Percentiles rank a stretch among this genome's conserved stretches.
These are phyloP conservation scores for Acmispon strigosus DNA, from an alignment of 306 rosid species.

Conservation along the genomic window DNA sequence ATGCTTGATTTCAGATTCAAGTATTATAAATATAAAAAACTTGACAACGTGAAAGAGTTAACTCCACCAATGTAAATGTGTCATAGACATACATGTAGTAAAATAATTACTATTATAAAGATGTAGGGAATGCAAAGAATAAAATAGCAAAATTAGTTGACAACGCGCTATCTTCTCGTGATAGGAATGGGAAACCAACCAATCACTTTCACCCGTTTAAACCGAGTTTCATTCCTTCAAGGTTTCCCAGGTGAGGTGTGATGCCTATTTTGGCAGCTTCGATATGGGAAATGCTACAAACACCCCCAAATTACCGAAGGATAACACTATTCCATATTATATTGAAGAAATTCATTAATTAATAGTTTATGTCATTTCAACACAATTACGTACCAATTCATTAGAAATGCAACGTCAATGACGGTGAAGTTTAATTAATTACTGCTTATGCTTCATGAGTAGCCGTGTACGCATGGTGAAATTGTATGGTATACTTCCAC, in stretches of 20 bases:
- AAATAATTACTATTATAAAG: too few species aligned
- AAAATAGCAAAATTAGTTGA: background rate
- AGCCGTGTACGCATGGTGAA: background rate
- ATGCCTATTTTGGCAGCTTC: slow-evolving; percentile 32
- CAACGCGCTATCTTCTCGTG: slow-evolving; percentile 7
- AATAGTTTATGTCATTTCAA: slow-evolving; percentile 37
- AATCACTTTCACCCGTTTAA: slow-evolving; percentile 21
- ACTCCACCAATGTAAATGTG: too few species aligned
- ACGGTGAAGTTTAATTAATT: background rate
- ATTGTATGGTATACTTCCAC: background rate
- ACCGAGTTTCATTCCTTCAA: background rate
- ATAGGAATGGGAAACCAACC: slow-evolving; percentile 16
- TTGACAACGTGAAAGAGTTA: too few species aligned
- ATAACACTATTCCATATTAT: background rate
- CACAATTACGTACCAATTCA: slow-evolving; percentile 26
- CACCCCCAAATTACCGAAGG: background rate
- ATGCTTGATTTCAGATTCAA: too few species aligned
- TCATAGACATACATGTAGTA: too few species aligned
- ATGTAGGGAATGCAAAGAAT: too few species aligned
- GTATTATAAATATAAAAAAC: too few species aligned
- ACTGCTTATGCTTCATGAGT: background rate
- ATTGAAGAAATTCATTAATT: slow-evolving; percentile 7
- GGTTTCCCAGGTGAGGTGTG: slow-evolving; percentile 25
- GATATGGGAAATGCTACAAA: background rate
- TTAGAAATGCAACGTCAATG: slow-evolving; percentile 14